These are phyloP conservation scores for Cryptosporidium bovis DNA, from an alignment of 169 alveolate species.

Conservation along the genomic window DNA sequence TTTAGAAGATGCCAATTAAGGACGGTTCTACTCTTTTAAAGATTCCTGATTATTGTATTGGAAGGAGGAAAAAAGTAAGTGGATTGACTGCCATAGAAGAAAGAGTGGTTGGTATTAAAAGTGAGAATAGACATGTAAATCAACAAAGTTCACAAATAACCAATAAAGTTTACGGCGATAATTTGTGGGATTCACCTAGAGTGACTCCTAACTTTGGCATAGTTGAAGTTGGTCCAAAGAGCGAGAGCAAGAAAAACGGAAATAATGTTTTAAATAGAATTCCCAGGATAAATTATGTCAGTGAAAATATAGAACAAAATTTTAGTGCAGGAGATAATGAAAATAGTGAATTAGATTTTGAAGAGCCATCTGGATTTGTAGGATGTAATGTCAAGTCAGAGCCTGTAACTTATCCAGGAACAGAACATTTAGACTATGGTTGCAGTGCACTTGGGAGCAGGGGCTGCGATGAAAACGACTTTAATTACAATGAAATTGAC, in stretches of 20 bases:
- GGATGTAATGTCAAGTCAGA: no score
- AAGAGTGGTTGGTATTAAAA: no score
- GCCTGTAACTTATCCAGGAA: no score
- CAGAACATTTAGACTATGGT: neutral
- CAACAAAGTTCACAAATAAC: no score
- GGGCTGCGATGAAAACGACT: neutral
- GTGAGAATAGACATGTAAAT: no score
- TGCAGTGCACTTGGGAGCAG: neutral
- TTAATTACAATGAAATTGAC: neutral
- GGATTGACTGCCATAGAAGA: no score
- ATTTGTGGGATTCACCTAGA: conserved; percentile 68
- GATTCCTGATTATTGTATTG: conserved; percentile 30
- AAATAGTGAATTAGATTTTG: neutral
- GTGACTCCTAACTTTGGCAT: conserved; percentile 69
- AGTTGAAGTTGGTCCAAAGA: neutral
- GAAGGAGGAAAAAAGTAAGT: neutral
- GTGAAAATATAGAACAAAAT: neutral
- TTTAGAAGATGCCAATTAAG: conserved; percentile 6
- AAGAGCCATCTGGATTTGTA: no score
- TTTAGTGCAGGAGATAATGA: neutral
- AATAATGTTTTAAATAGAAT: conserved; percentile 1
- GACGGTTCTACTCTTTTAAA: conserved; percentile 3
- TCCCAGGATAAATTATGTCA: conserved; percentile 12
- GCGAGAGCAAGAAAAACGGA: neutral
- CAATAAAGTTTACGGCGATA: neutral